These are phyloP conservation scores for Calonectria multiphialidica DNA, from an alignment of 2,329 filamentous ascomycete genomes.

Conservation along the genomic window DNA sequence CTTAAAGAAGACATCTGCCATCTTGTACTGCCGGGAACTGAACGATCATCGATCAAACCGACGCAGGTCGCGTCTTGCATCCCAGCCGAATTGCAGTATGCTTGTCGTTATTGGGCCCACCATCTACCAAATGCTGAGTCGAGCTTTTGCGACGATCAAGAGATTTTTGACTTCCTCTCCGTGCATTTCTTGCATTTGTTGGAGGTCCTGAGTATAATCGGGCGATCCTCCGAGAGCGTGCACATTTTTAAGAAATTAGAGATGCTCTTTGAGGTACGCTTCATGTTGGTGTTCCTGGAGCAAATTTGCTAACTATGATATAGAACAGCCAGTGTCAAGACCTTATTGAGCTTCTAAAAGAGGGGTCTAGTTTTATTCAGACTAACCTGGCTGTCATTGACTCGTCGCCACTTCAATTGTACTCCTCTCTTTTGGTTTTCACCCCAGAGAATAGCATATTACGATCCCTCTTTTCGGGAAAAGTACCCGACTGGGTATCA, in stretches of 20 bases:
- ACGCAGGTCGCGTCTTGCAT: neutral
- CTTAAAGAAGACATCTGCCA: slow-evolving; percentile 2
- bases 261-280: neutral
- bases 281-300: neutral
- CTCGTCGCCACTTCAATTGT: slow-evolving; percentile 2
- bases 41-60: neutral
- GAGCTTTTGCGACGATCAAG: neutral
- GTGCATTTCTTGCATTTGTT: slow-evolving; percentile 10
- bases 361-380: neutral
- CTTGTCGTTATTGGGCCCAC: slow-evolving; percentile 6
- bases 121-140: neutral
- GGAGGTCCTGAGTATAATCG: neutral
- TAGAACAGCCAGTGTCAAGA: neutral
- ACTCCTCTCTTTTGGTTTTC: neutral
- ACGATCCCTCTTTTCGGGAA: neutral
- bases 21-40: neutral
- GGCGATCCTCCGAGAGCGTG: neutral
- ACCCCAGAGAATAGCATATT: slow-evolving; percentile 3
- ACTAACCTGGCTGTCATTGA: neutral
- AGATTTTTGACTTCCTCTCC: neutral
- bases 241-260: neutral
- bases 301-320: neutral
- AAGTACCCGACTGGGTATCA: neutral
- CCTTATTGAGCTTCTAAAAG: neutral
- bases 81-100: slow-evolving; percentile 9